Percentiles rank a stretch among this genome's conserved stretches.
Conservation (phyloP, 2,329 filamentous ascomycete species). For the Hypoxylon rubiginosum region DNA sequence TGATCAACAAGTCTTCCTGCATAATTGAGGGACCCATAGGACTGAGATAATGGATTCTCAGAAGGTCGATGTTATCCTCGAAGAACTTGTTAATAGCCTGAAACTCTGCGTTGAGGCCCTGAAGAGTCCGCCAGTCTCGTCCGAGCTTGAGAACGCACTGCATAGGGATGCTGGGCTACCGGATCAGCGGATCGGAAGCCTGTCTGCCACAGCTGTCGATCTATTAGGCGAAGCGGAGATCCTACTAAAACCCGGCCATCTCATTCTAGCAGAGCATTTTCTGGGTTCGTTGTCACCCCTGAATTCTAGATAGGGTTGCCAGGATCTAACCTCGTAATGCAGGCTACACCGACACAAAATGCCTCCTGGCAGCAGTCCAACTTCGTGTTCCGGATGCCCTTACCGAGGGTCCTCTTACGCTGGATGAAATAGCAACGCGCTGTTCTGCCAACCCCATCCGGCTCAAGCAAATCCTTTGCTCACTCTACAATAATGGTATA, state of each 20-base stretch:
- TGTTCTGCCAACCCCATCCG: slow-evolving; percentile 44
- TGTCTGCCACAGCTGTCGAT: neutral
- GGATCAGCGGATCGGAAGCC: no score
- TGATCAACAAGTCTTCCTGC: no score
- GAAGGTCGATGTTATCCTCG: no score
- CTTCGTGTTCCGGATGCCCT: slow-evolving; percentile 52
- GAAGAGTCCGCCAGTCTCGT: no score
- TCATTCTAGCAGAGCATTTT: slow-evolving; percentile 44
- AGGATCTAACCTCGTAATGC: neutral
- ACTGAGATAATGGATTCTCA: no score
- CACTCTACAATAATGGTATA: slow-evolving; percentile 54
- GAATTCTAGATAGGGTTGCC: neutral
- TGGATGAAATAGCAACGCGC: slow-evolving; percentile 39
- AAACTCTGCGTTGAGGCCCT: no score
- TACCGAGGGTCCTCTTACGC: slow-evolving; percentile 33
- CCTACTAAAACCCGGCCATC: slow-evolving; percentile 31
- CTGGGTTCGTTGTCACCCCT: slow-evolving; percentile 29
- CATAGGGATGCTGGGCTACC: no score
- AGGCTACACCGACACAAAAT: slow-evolving; percentile 51
- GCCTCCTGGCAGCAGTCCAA: slow-evolving; percentile 50
- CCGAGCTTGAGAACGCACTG: no score
- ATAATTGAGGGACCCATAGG: no score
- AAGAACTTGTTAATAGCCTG: no score
- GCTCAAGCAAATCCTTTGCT: slow-evolving; percentile 52
- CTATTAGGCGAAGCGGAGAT: slow-evolving; percentile 2